Evolutionary conservation across 139 green algal genomes (phyloP).

Genomic region (Nannochloris sp.): DNA sequence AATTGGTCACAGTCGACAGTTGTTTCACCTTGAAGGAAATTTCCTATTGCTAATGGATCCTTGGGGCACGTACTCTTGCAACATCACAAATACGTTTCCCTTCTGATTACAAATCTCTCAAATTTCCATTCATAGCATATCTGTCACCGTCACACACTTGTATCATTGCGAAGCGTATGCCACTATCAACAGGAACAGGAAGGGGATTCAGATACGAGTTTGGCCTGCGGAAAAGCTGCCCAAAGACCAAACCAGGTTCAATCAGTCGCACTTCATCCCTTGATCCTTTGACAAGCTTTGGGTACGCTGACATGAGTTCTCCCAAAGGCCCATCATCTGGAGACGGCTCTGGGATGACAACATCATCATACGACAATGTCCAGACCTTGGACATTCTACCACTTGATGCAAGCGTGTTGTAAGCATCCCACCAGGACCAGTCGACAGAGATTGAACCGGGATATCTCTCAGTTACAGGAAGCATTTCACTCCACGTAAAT

Average conservation of each 20-base stretch:
- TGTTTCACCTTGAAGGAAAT: too few species aligned
- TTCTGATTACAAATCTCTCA: not conserved
- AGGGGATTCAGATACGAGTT: constrained; percentile 12
- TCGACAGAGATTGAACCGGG: constrained; percentile 2
- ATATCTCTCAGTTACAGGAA: not conserved
- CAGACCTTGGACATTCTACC: not conserved
- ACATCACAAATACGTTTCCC: not conserved
- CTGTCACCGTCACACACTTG: constrained; percentile 5
- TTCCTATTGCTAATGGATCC: not conserved
- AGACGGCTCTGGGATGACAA: not conserved
- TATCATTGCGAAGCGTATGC: constrained; percentile 11
- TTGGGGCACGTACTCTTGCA: not conserved
- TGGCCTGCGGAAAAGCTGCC: constrained; percentile 7
- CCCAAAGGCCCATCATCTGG: not conserved
- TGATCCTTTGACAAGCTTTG: constrained; percentile 8
- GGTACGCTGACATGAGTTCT: not conserved
- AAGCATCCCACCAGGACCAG: constrained; percentile 11
- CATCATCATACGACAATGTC: constrained; percentile 11
- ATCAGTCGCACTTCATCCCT: constrained; percentile 9
- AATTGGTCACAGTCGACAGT: too few species aligned
- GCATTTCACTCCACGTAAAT: constrained; percentile 8
- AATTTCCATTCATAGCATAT: constrained; percentile 8
- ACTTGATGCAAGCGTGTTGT: not conserved
- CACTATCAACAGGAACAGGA: constrained; percentile 4
- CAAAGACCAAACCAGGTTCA: constrained; percentile 12